Percentiles rank a stretch among this genome's conserved stretches.
phyloP scores from a whole-genome alignment of 73 alveolate genomes.

The Paraurostyla sp. region DNA sequence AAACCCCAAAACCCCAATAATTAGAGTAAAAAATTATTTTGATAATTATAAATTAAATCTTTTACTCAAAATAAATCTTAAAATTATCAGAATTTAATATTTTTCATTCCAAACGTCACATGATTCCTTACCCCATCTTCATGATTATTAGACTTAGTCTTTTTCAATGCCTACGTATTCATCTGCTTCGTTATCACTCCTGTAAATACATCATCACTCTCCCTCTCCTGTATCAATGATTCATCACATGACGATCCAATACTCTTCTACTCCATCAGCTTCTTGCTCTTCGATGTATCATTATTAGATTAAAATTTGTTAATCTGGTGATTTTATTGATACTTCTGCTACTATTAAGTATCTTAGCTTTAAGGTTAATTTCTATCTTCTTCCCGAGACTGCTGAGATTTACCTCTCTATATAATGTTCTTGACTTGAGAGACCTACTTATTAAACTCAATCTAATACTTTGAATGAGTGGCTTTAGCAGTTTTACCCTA shows the following conservation, averaged over 20 bases:
- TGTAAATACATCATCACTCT: background rate
- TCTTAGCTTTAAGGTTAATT: background rate
- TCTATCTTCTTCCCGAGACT: background rate
- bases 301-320: background rate
- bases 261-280: background rate
- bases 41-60: no score
- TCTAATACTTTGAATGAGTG: background rate
- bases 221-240: background rate
- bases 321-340: background rate
- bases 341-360: background rate
- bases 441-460: background rate
- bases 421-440: background rate
- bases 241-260: background rate
- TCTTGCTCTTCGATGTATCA: background rate
- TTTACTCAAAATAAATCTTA: background rate
- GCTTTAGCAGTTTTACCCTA: no score
- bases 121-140: background rate
- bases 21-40: background rate
- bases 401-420: background rate
- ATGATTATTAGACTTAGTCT: constrained; percentile 10
- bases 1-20: background rate
- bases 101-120: background rate
- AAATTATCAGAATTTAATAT: background rate
- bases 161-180: constrained; percentile 24
- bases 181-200: background rate